phyloP scores from a whole-genome alignment of 768 basidiomycete species.

The Russula sp. region DNA sequence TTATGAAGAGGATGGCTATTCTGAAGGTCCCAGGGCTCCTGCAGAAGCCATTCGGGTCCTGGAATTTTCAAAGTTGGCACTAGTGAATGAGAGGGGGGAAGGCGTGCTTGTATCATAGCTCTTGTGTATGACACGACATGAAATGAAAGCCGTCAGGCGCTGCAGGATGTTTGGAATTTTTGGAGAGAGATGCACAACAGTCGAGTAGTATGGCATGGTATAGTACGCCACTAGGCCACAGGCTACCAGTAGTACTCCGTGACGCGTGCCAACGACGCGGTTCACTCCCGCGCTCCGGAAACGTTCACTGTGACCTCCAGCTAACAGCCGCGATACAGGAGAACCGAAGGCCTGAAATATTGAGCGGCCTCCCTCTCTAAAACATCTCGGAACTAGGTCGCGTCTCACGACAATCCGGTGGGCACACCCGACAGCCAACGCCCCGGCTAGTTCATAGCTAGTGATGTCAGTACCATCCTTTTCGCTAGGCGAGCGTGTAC shows the following conservation, averaged over 20 bases:
- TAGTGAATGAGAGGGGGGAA: slow-evolving; percentile 17
- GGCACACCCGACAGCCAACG: neutral
- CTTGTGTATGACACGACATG: neutral
- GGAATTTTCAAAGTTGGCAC: slow-evolving; percentile 7
- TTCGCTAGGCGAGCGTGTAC: slow-evolving; percentile 54
- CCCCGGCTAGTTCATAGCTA: neutral
- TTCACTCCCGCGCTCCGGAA: neutral
- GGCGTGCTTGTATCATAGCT: slow-evolving; percentile 12
- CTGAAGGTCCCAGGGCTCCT: neutral
- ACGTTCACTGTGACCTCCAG: neutral
- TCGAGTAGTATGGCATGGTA: no score
- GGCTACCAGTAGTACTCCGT: no score
- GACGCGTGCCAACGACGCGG: neutral
- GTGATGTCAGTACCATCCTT: slow-evolving; percentile 18
- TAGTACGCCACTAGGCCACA: no score
- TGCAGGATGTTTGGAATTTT: neutral
- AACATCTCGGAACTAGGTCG: neutral
- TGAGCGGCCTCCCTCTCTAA: neutral
- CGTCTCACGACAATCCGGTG: neutral
- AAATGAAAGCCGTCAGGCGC: neutral
- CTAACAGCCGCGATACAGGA: neutral
- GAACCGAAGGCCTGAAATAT: neutral
- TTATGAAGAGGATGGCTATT: neutral
- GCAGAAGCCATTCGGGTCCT: slow-evolving; percentile 4
- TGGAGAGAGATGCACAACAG: no score